Conservation (phyloP, 805 yeast genomes). For the Zygoascus ofunaensis region DNA sequence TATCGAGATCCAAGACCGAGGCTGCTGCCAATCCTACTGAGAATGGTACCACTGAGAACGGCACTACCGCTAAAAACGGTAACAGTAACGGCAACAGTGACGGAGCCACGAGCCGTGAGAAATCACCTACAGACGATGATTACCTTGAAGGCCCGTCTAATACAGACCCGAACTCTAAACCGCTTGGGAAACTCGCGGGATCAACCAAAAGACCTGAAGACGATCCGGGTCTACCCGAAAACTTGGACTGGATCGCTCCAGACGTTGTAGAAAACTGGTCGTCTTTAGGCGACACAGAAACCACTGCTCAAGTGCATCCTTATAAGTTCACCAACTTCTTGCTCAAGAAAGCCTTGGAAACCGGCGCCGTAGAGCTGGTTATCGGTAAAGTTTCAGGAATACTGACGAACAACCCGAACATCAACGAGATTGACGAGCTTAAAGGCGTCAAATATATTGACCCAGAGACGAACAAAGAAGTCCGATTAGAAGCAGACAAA, state of each 20-base stretch:
- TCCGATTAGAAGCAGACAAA: slow-evolving; percentile 51
- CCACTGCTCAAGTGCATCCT: slow-evolving; percentile 97
- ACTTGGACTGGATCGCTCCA: slow-evolving; percentile 64
- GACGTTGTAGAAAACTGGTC: slow-evolving; percentile 64
- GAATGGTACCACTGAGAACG: slow-evolving; percentile 5
- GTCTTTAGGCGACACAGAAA: slow-evolving; percentile 68
- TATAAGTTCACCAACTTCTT: slow-evolving; percentile 83
- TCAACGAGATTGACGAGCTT: slow-evolving; percentile 42
- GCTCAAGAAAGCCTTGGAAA: slow-evolving; percentile 66
- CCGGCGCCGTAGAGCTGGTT: slow-evolving; percentile 75
- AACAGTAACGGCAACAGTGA: too few species aligned
- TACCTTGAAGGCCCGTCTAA: neutral
- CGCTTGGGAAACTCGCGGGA: slow-evolving; percentile 2
- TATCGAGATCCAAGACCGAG: neutral
- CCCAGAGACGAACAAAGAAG: neutral
- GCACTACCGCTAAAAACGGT: neutral
- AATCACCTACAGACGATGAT: neutral
- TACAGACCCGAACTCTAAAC: neutral
- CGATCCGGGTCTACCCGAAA: slow-evolving; percentile 39
- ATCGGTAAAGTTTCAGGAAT: slow-evolving; percentile 70
- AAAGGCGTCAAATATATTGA: slow-evolving; percentile 56
- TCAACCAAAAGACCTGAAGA: slow-evolving; percentile 4
- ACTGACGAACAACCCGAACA: slow-evolving; percentile 37
- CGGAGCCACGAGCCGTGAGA: too few species aligned
- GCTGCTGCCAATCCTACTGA: neutral